Base-by-base conservation (phyloP, 257 asterid genomes). In the Lithospermum erythrorhizon region DNA sequence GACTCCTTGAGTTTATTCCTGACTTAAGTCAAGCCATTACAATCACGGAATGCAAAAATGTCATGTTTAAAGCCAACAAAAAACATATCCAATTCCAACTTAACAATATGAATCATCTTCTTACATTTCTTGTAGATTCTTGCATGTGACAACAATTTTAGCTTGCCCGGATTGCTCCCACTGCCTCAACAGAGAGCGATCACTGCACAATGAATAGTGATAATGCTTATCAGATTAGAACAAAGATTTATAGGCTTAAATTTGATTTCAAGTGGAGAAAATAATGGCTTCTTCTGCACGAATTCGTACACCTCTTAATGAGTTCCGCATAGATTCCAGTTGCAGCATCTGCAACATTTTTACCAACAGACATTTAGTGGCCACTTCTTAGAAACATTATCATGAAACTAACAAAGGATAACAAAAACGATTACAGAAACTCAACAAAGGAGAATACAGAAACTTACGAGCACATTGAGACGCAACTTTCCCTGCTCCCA, bases 401-500 rank as follows among this genome's bases (percentile, higher is more conserved):
- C 56, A 52, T n/a, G 13, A 53, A n/a, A 53, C 25, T 20, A 53
- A 53, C 15, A 13, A 22, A n/a, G 32, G 51, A 61, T 23, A 70
- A 45, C 57, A 62, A 37, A 65, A 21, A 51, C 61, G 18, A 24
- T 3, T 45, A 61, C 65, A 58, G 30, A 62, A 76, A 53, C 95
- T 74, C n/a, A n/a, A n/a, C n/a, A n/a, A n/a, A n/a, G n/a, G n/a
- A n/a, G 18, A 24, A 4, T 45, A 61, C 65, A 58, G 30, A 62
- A 76, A 53, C 95, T 74, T 79, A 93, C 98, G 98, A 62, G 98
- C 97, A 83, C 98, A 93, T 73, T 93, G 98, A 49, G 98, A 93
- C 59, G 98, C 98, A 23, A 89, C 80, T 73, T 89, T 93, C 55
- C 98, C 97, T 8, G 84, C 65, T 67, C 97, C 95, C 97, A 93